phyloP scores from a whole-genome alignment of 2,329 filamentous ascomycete species.

The Fusarium verrucosum region DNA sequence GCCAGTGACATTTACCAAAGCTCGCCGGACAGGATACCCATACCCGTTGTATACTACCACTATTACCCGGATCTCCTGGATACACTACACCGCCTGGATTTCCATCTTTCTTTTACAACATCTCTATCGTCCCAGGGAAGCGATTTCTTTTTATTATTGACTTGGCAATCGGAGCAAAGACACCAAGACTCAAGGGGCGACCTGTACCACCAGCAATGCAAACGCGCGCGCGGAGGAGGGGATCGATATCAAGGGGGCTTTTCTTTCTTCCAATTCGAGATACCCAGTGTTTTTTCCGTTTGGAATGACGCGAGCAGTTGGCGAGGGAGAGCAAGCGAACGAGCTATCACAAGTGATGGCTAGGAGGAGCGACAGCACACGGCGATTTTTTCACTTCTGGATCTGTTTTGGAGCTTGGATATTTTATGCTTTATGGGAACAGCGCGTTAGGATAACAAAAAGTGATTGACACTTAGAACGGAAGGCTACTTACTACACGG shows the following conservation, averaged over 20 bases:
- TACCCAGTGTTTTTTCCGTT: conserved; percentile 49
- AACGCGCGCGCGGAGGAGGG: conserved; percentile 42
- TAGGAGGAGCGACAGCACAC: conserved; percentile 26
- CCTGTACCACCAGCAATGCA: conserved; percentile 49
- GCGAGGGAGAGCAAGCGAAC: conserved; percentile 33
- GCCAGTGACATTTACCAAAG: conserved; percentile 34
- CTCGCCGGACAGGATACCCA: conserved; percentile 41
- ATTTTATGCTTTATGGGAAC: conserved; percentile 22
- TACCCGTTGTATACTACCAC: conserved; percentile 46
- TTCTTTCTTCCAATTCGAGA: conserved; percentile 50
- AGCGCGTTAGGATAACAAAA: conserved; percentile 43
- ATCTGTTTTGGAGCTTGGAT: conserved; percentile 27
- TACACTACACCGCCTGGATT: conserved; percentile 37
- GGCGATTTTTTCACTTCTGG: conserved; percentile 17
- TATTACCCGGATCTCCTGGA: conserved; percentile 43
- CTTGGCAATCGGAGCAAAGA: conserved; percentile 39
- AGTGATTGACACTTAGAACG: conserved; percentile 44
- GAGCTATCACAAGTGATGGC: conserved; percentile 15
- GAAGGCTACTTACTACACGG: conserved; percentile 45
- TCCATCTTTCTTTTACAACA: conserved; percentile 37
- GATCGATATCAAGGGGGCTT: conserved; percentile 45
- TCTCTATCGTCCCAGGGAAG: conserved; percentile 39
- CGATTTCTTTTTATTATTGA: conserved; percentile 43
- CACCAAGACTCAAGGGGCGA: conserved; percentile 44
- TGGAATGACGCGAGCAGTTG: conserved; percentile 44